Evolutionary conservation across 306 rosid species (phyloP).

Genomic region (Vigna nakashimae): DNA sequence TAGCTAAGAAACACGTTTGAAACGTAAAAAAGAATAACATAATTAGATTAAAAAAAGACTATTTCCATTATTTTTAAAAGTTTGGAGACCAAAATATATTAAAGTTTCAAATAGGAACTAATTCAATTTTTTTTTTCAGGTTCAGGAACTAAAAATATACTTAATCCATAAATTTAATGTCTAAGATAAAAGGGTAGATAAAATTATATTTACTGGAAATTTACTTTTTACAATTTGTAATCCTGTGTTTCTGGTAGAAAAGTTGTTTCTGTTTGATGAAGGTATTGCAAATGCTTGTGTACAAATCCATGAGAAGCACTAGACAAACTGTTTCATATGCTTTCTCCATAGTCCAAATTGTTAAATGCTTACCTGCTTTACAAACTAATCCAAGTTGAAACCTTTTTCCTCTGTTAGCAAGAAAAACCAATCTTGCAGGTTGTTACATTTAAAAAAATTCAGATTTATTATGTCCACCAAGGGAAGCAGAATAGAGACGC

Average conservation of each 20-base stretch:
- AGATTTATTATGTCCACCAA: constrained; percentile 7
- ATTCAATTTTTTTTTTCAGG: no score
- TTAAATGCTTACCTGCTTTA: constrained; percentile 10
- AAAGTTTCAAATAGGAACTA: no score
- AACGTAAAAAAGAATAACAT: no score
- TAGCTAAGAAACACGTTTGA: no score
- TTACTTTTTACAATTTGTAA: constrained; percentile 28
- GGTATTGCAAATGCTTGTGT: constrained; percentile 2
- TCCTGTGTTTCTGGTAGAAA: constrained; percentile 29
- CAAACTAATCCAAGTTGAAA: constrained; percentile 30
- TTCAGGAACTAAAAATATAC: no score
- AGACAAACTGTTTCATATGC: constrained; percentile 17
- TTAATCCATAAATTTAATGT: not conserved
- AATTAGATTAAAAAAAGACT: no score
- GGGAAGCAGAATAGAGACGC: not conserved
- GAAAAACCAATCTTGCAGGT: constrained; percentile 20
- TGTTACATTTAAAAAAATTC: constrained; percentile 31
- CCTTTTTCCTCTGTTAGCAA: not conserved
- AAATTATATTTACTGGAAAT: not conserved
- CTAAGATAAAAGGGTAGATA: not conserved
- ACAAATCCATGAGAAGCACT: constrained; percentile 3
- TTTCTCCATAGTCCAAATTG: constrained; percentile 27
- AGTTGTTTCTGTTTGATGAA: constrained; percentile 15
- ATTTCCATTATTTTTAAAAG: no score
- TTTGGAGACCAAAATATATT: no score